A percentile compares a stretch with the other conserved stretches of the same genome.
These are phyloP conservation scores for Casuarina equisetifolia DNA, from an alignment of 306 rosid species.

Conservation along the genomic window DNA sequence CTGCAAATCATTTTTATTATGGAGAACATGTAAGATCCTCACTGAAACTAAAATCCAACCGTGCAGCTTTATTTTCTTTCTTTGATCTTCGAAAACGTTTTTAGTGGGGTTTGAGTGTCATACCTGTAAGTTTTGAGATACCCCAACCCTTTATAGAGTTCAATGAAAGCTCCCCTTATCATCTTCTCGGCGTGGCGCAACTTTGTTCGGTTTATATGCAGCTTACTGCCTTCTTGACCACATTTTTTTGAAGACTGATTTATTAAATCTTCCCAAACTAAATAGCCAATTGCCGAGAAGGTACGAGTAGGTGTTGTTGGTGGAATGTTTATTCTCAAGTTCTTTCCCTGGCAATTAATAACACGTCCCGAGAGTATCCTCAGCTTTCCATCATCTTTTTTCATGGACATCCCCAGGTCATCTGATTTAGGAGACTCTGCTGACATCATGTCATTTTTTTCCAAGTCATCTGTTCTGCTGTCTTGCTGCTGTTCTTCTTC, in stretches of 20 bases:
- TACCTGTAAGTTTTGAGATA: slow-evolving; percentile 92
- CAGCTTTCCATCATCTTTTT: slow-evolving; percentile 54
- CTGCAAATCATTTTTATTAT: slow-evolving; percentile 43
- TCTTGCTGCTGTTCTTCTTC: slow-evolving; percentile 63
- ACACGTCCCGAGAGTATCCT: slow-evolving; percentile 61
- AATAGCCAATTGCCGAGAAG: slow-evolving; percentile 81
- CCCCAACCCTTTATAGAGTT: slow-evolving; percentile 87
- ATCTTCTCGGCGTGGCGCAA: slow-evolving; percentile 91
- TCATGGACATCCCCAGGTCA: slow-evolving; percentile 48
- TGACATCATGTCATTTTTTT: slow-evolving; percentile 50
- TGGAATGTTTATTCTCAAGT: slow-evolving; percentile 83
- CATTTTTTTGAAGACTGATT: slow-evolving; percentile 76
- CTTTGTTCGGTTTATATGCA: slow-evolving; percentile 66
- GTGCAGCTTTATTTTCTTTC: not conserved
- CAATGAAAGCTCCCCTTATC: slow-evolving; percentile 89
- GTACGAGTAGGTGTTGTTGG: slow-evolving; percentile 85
- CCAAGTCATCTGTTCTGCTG: slow-evolving; percentile 46
- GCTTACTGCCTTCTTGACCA: slow-evolving; percentile 57
- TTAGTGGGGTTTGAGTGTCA: slow-evolving; percentile 7
- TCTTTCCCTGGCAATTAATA: slow-evolving; percentile 76
- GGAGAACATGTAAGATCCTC: slow-evolving; percentile 30
- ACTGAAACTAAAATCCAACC: slow-evolving; percentile 6
- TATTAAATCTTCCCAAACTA: slow-evolving; percentile 77
- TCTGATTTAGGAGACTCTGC: slow-evolving; percentile 45
- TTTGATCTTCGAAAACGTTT: not conserved